Conservation (phyloP, 306 rosid species). For the Inga leiocalycina region DNA sequence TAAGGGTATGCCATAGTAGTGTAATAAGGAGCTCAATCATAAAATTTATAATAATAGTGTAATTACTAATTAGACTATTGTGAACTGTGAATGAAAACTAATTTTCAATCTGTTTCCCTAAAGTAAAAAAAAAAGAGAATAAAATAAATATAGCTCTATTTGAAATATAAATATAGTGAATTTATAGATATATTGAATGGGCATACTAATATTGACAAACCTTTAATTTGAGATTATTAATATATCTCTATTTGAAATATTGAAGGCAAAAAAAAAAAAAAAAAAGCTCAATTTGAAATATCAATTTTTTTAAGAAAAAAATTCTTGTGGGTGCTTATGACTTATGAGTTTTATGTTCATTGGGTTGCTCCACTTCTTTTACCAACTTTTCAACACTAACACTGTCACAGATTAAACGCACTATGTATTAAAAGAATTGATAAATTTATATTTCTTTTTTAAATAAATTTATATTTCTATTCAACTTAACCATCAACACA, state of each 20-base stretch:
- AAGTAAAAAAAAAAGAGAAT: too few relatives aligned
- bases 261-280: too few relatives aligned
- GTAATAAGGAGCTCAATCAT: background rate
- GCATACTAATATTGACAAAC: background rate
- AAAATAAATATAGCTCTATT: too few relatives aligned
- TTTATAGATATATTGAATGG: background rate
- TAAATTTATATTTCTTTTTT: background rate
- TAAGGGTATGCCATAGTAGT: too few relatives aligned
- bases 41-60: background rate
- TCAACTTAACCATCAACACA: background rate
- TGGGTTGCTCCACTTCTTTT: slow-evolving; percentile 28
- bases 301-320: background rate
- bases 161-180: background rate
- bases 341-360: too few relatives aligned
- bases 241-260: background rate
- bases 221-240: background rate
- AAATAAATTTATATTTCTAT: background rate
- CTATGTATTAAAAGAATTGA: background rate
- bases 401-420: slow-evolving; percentile 1
- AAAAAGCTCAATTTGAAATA: background rate
- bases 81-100: too few relatives aligned
- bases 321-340: background rate
- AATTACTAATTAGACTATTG: too few relatives aligned
- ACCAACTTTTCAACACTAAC: slow-evolving; percentile 45
- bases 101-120: too few relatives aligned